Conservation (phyloP, 2,329 filamentous ascomycete genomes). For the Fusarium temperatum region DNA sequence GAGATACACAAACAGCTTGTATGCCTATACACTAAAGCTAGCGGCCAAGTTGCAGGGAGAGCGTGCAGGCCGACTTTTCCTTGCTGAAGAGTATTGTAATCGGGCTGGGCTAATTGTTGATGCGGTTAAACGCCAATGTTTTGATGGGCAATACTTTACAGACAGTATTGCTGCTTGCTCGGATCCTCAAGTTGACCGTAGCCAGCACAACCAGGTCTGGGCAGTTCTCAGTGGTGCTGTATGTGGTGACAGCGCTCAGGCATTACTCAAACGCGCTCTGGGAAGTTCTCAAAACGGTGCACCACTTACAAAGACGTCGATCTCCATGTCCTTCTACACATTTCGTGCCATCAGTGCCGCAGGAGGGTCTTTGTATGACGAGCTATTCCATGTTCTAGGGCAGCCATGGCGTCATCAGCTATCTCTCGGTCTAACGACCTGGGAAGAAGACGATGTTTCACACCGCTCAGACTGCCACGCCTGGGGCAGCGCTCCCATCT, state of each 20-base stretch:
- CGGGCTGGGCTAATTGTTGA: neutral
- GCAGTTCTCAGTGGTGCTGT: neutral
- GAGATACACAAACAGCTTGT: neutral
- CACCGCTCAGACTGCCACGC: neutral
- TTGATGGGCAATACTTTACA: neutral
- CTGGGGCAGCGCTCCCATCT: neutral
- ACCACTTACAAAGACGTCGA: neutral
- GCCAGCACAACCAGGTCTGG: neutral
- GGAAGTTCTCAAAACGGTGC: rapidly evolving
- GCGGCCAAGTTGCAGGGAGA: neutral
- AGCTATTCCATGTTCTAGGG: neutral
- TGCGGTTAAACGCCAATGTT: neutral
- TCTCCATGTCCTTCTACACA: neutral
- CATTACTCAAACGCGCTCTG: rapidly evolving
- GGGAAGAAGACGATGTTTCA: neutral
- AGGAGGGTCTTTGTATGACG: neutral
- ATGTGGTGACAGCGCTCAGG: neutral
- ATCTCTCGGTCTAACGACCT: neutral
- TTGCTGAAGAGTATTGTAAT: neutral
- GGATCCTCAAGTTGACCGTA: neutral
- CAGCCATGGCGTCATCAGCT: neutral
- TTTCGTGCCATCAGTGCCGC: neutral
- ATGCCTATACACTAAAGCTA: neutral
- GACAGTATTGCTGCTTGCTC: neutral
- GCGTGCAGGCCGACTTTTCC: neutral